Conservation (phyloP, 768 basidiomycete species). For the Mycena rebaudengoi region DNA sequence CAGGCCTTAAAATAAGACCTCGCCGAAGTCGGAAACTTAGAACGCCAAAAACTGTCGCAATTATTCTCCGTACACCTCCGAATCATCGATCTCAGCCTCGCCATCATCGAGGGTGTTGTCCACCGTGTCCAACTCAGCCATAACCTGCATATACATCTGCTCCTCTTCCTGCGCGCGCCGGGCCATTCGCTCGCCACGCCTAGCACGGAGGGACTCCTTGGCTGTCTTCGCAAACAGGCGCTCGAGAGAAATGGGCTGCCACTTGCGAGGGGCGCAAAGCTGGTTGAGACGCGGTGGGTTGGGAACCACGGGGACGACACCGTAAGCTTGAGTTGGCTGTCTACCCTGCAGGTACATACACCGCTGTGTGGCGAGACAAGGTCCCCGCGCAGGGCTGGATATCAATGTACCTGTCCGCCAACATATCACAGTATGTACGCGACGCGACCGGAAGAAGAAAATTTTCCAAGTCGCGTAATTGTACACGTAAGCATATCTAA, state of each 20-base stretch:
- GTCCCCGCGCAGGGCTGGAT: no score
- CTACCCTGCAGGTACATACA: no score
- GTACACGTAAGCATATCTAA: background rate
- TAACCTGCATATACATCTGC: conserved; percentile 5
- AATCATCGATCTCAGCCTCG: no score
- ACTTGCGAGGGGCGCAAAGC: conserved; percentile 4
- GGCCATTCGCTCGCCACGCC: background rate
- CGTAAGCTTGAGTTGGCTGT: no score
- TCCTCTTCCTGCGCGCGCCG: background rate
- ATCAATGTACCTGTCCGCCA: no score
- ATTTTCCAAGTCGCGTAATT: background rate
- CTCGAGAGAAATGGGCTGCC: background rate
- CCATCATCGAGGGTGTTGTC: background rate
- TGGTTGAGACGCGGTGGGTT: background rate
- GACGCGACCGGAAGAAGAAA: no score
- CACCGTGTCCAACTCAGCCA: conserved; percentile 5
- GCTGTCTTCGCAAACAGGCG: background rate
- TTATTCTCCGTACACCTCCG: no score
- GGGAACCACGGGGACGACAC: background rate
- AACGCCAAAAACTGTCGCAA: no score
- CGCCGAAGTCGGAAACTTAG: no score
- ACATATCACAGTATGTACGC: no score
- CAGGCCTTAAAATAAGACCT: no score
- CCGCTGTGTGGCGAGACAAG: no score
- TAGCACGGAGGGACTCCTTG: background rate